phyloP scores from a whole-genome alignment of 768 basidiomycete genomes.

The Mycena filopes region DNA sequence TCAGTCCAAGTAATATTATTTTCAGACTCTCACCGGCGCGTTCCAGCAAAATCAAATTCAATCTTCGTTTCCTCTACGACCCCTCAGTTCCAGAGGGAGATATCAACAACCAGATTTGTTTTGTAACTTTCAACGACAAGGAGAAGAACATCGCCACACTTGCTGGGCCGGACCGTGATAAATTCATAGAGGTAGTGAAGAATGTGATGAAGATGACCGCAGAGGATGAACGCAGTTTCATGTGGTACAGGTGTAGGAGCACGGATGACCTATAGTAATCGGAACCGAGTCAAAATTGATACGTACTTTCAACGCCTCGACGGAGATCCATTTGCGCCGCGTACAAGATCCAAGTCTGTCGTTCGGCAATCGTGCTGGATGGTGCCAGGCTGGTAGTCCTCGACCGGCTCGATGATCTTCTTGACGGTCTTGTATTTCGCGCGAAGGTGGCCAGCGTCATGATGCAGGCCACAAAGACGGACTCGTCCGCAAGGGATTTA shows the following conservation, averaged over 20 bases:
- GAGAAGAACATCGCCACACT: not conserved
- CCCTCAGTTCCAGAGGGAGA: not conserved
- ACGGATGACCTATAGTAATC: too few species aligned
- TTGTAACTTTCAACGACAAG: constrained; percentile 9
- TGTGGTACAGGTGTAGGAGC: constrained; percentile 5
- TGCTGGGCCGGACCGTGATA: constrained; percentile 4
- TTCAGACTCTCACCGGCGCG: too few species aligned
- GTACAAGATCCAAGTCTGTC: too few species aligned
- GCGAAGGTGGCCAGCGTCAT: constrained; percentile 49
- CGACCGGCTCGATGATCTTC: constrained; percentile 40
- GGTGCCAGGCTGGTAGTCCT: constrained; percentile 47
- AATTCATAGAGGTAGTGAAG: not conserved
- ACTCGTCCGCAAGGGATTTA: constrained; percentile 46
- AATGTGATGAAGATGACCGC: not conserved
- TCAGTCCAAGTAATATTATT: too few species aligned
- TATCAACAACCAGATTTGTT: not conserved
- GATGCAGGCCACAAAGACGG: constrained; percentile 46
- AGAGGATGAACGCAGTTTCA: not conserved
- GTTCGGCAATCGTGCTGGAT: constrained; percentile 49
- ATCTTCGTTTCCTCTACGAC: not conserved
- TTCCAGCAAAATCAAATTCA: constrained; percentile 3
- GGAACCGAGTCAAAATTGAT: too few species aligned
- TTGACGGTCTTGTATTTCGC: constrained; percentile 45
- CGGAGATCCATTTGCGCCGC: too few species aligned
- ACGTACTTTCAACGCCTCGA: too few species aligned